Evolutionary conservation across 2,329 filamentous ascomycete species (phyloP), one percentile per base, ranked within the genome.

Genomic region (Cladophialophora immunda): DNA sequence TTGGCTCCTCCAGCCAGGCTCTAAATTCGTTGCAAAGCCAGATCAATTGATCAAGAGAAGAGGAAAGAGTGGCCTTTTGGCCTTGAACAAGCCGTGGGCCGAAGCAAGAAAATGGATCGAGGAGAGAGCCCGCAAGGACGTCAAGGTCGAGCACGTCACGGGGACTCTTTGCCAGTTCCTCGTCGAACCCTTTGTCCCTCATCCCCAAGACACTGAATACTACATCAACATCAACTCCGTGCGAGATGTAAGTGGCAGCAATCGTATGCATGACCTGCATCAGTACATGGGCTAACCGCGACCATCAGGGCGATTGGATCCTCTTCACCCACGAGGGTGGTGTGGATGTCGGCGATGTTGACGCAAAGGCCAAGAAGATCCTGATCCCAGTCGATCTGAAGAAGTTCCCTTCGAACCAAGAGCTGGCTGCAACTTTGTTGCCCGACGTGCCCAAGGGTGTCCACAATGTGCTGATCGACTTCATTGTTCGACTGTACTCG

Each of bases 211-310:
- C 81, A 97, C 94, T 72, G 95, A 99, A 84, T 98, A 98, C 86
- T 99, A 99, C 85, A 97, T 99, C 86, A 97, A 97, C 90, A 99
- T 99, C 86, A 95, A 97, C 89, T 98, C 95, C 71, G 94, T 97
- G 78, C 92, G 95, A 86, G 95, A 98, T 90, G 95, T 98, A 90
- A 89, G 93, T 89, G 68, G 67, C 69, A 36, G 19, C 65, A 60
- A 61, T 30, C 47, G 11, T 9, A 34, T 63, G 34, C 45, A 8
- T 50, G 19, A 50, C 11, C 9, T 50, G 34, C 38, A 58, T 29
- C 53, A 34, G 34, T 32, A 9, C 15, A 52, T 32, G 29, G 13
- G 50, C 66, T 74, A 61, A 74, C 62, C 17, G 57, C 58, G 15
- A 54, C 30, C 34, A 27, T 68, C 66, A 98, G 95, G 95, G 95